These are phyloP conservation scores for Turnera subulata DNA, from an alignment of 345 rosid genomes.

Conservation along the genomic window DNA sequence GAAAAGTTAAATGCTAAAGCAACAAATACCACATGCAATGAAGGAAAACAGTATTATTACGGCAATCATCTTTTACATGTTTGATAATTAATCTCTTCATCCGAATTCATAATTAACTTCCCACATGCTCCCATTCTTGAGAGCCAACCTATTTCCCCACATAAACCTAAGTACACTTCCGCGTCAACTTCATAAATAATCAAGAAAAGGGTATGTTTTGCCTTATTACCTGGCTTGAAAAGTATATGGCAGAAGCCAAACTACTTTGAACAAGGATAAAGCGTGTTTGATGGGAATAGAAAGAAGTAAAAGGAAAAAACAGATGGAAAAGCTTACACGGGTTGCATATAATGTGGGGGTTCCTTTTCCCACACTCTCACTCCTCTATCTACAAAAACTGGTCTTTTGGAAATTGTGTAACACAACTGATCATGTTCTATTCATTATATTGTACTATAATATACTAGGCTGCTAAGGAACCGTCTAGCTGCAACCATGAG, in stretches of 20 bases:
- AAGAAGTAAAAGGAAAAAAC: background rate
- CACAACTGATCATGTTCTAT: too few relatives aligned
- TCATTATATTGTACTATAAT: too few relatives aligned
- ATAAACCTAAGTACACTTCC: constrained; percentile 4
- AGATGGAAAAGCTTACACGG: constrained; percentile 12
- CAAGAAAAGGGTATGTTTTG: constrained; percentile 12
- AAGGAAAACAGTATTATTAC: too few relatives aligned
- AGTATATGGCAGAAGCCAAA: constrained; percentile 24
- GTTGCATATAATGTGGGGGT: too few relatives aligned
- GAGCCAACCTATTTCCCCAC: constrained; percentile 6
- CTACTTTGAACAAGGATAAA: constrained; percentile 15
- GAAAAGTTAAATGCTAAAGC: too few relatives aligned
- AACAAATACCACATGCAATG: too few relatives aligned
- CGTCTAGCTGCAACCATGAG: too few relatives aligned
- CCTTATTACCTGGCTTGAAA: constrained; percentile 22
- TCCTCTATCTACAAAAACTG: constrained; percentile 18
- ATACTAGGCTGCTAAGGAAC: too few relatives aligned
- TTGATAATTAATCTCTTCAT: too few relatives aligned
- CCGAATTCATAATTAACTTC: too few relatives aligned
- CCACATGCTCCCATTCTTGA: constrained; percentile 17
- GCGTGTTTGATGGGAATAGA: background rate
- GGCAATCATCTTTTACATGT: too few relatives aligned
- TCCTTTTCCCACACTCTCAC: too few relatives aligned
- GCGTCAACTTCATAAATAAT: background rate
- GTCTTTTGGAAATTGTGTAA: constrained; percentile 10